A percentile compares a stretch with the other conserved stretches of the same genome.
Conservation (phyloP, 2,329 filamentous ascomycete genomes). For the Lachnellula willkommii region DNA sequence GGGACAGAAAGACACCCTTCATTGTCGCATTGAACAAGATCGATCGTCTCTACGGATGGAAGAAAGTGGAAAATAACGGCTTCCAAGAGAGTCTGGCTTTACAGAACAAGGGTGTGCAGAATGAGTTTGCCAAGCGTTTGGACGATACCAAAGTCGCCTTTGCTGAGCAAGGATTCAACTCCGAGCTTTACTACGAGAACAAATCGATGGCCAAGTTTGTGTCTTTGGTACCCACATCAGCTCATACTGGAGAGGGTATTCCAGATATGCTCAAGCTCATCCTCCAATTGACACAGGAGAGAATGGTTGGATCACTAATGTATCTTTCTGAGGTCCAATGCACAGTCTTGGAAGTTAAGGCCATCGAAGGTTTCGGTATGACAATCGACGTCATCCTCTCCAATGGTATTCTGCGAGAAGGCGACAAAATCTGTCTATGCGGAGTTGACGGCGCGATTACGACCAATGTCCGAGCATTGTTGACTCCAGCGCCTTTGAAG, state of each 20-base stretch:
- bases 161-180: conserved; percentile 95
- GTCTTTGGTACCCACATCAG: conserved; percentile 94
- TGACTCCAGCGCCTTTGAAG: conserved; percentile 88
- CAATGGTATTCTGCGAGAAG: conserved; percentile 91
- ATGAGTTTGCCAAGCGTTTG: conserved; percentile 87
- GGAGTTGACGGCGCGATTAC: conserved; percentile 94
- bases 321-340: conserved; percentile 97
- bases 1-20: conserved; percentile 93
- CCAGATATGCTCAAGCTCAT: conserved; percentile 98
- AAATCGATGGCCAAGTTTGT: conserved; percentile 93
- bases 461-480: conserved; percentile 88
- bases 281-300: conserved; percentile 85
- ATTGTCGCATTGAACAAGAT: conserved; percentile 99
- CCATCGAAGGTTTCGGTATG: conserved; percentile 97
- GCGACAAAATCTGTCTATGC: conserved; percentile 89
- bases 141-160: conserved; percentile 91
- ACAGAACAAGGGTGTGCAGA: conserved; percentile 89
- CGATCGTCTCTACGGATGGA: conserved; percentile 98
- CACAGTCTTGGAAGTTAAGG: conserved; percentile 97
- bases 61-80: conserved; percentile 97
- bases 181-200: conserved; percentile 95
- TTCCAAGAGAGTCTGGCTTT: conserved; percentile 87
- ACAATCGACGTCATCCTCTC: conserved; percentile 96
- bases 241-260: conserved; percentile 98
- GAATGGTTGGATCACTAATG: conserved; percentile 96